A percentile compares a stretch with the other conserved stretches of the same genome.
Evolutionary conservation across 495 filamentous ascomycete genomes (phyloP).

Genomic region (Xylaria bambusicola): DNA sequence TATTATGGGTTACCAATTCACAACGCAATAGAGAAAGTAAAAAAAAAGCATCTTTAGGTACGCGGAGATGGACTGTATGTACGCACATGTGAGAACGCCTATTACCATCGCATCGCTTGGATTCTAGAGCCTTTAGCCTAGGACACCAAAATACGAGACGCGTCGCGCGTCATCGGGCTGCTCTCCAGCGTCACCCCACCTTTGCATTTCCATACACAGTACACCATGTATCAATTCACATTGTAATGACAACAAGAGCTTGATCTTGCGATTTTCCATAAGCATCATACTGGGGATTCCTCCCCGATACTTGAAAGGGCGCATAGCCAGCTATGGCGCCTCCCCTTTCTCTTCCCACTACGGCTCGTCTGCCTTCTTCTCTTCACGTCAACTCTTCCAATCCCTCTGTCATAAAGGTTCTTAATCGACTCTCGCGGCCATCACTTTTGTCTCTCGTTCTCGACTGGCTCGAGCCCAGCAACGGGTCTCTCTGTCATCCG

Average conservation of each 20-base stretch:
- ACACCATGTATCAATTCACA: not conserved
- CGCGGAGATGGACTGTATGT: not conserved
- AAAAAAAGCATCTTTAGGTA: no score
- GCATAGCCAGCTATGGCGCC: constrained; percentile 34
- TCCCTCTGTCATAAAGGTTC: constrained; percentile 61
- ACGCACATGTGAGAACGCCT: not conserved
- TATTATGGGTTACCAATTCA: no score
- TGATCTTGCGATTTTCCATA: no score
- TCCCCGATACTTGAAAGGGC: no score
- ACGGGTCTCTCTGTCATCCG: constrained; percentile 57
- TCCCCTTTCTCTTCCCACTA: constrained; percentile 47
- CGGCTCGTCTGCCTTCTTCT: constrained; percentile 47
- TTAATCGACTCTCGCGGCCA: constrained; percentile 68
- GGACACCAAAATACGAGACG: constrained; percentile 7
- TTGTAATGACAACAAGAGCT: not conserved
- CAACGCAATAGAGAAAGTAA: no score
- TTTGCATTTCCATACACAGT: not conserved
- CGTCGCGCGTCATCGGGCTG: constrained; percentile 5
- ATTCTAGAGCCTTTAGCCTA: not conserved
- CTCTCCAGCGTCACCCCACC: not conserved
- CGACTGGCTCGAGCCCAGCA: constrained; percentile 70
- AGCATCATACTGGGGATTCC: no score
- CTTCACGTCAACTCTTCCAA: constrained; percentile 65
- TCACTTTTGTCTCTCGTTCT: constrained; percentile 69
- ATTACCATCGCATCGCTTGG: not conserved